Evolutionary conservation across 441 rosid species (phyloP).

Genomic region (Gossypium lobatum): DNA sequence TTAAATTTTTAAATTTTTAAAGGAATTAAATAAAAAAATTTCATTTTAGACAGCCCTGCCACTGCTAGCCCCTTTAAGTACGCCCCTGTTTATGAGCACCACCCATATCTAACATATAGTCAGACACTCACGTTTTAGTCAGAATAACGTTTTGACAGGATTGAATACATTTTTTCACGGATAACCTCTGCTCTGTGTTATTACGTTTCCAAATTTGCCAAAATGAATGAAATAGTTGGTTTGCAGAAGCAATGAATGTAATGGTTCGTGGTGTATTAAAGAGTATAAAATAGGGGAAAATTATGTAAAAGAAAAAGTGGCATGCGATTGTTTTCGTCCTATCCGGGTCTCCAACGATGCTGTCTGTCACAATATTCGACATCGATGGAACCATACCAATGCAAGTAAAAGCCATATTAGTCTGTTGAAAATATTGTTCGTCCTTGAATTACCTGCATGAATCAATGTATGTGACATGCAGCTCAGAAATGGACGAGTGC

Average conservation of each 20-base stretch:
- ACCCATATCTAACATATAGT: too few species aligned
- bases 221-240: constrained; percentile 13
- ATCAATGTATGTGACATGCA: not conserved
- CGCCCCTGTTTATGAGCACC: too few species aligned
- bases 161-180: not conserved
- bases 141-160: constrained; percentile 6
- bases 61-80: too few species aligned
- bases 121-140: not conserved
- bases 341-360: not conserved
- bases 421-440: constrained; percentile 19
- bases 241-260: too few species aligned
- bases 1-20: too few species aligned
- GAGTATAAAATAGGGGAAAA: not conserved
- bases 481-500: not conserved
- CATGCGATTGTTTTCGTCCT: constrained; percentile 12
- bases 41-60: too few species aligned
- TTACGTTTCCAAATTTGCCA: constrained; percentile 11
- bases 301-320: not conserved
- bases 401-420: constrained; percentile 24
- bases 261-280: not conserved
- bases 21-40: too few species aligned
- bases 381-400: constrained; percentile 28
- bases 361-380: constrained; percentile 21
- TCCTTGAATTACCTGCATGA: constrained; percentile 40
- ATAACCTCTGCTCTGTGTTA: constrained; percentile 7